These are phyloP conservation scores for Beauveria scarabaeidicola DNA, from an alignment of 2,329 filamentous ascomycete genomes.

Conservation along the genomic window DNA sequence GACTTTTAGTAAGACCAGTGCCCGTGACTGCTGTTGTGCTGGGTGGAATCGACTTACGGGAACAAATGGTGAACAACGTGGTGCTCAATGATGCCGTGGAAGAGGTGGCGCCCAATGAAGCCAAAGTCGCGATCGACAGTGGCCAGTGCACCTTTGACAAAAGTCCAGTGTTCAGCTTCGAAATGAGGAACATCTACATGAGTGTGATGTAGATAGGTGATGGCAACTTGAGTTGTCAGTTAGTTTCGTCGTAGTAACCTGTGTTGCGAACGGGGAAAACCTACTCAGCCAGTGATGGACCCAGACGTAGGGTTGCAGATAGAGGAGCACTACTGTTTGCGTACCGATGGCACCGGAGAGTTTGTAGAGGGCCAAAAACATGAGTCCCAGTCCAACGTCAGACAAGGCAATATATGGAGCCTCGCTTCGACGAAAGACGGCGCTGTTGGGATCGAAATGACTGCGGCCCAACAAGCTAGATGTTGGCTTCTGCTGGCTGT, in stretches of 20 bases:
- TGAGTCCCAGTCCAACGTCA: constrained; percentile 50
- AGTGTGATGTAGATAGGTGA: constrained; percentile 64
- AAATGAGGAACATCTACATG: constrained; percentile 44
- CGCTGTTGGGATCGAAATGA: constrained; percentile 55
- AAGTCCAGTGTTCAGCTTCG: constrained; percentile 51
- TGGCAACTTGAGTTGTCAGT: constrained; percentile 44
- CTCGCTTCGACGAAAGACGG: constrained; percentile 52
- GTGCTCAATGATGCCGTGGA: constrained; percentile 58
- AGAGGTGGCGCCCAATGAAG: constrained; percentile 55
- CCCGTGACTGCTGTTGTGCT: background rate
- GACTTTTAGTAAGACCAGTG: background rate
- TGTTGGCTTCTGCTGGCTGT: constrained; percentile 36
- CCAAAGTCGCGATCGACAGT: constrained; percentile 59
- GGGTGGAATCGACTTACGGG: constrained; percentile 30
- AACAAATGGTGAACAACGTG: constrained; percentile 58
- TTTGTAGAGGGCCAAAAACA: constrained; percentile 41
- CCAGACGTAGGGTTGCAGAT: constrained; percentile 59
- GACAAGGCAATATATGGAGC: constrained; percentile 47
- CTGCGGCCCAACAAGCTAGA: constrained; percentile 35
- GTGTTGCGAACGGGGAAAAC: constrained; percentile 17
- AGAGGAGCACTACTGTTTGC: constrained; percentile 49
- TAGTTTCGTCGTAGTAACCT: constrained; percentile 8
- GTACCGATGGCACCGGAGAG: constrained; percentile 44
- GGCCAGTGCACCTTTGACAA: constrained; percentile 51
- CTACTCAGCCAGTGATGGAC: constrained; percentile 61